A percentile compares a stretch with the other conserved stretches of the same genome.
Evolutionary conservation across 2,329 filamentous ascomycete genomes (phyloP).

Genomic region (Monosporascus sp.): DNA sequence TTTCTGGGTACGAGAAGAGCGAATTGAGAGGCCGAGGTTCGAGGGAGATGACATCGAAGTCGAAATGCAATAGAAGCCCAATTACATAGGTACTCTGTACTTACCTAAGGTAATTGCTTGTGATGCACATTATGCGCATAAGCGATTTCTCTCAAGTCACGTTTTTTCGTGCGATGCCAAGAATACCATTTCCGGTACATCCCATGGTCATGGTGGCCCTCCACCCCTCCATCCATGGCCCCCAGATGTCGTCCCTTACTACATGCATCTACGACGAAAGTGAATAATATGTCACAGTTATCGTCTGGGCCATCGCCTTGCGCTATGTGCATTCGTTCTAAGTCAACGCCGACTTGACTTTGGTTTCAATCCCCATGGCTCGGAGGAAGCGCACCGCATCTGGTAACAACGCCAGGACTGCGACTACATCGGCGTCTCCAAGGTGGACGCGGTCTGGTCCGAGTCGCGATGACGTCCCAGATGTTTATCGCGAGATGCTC

Average conservation of each 20-base stretch:
- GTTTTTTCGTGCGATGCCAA: neutral
- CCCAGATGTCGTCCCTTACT: too few relatives aligned
- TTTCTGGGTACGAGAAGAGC: too few relatives aligned
- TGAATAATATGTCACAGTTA: too few relatives aligned
- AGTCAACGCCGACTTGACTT: neutral
- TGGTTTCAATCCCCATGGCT: slow-evolving; percentile 15
- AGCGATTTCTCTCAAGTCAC: neutral
- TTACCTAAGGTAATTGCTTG: too few relatives aligned
- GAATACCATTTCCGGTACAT: too few relatives aligned
- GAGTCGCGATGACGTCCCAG: slow-evolving; percentile 22
- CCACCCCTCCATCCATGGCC: too few relatives aligned
- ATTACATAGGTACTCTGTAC: too few relatives aligned
- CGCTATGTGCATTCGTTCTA: neutral
- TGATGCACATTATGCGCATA: neutral
- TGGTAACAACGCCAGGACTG: slow-evolving; percentile 10
- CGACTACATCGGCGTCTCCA: slow-evolving; percentile 13
- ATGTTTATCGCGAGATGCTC: slow-evolving; percentile 46
- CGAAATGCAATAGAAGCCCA: too few relatives aligned
- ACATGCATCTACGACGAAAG: too few relatives aligned
- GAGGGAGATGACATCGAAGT: too few relatives aligned
- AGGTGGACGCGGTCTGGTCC: slow-evolving; percentile 20
- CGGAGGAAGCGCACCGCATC: slow-evolving; percentile 23
- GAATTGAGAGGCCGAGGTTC: too few relatives aligned
- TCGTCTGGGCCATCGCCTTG: neutral
- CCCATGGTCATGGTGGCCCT: too few relatives aligned